These are phyloP conservation scores for Apiospora pterosperma DNA, from an alignment of 2,329 filamentous ascomycete genomes.

Conservation along the genomic window DNA sequence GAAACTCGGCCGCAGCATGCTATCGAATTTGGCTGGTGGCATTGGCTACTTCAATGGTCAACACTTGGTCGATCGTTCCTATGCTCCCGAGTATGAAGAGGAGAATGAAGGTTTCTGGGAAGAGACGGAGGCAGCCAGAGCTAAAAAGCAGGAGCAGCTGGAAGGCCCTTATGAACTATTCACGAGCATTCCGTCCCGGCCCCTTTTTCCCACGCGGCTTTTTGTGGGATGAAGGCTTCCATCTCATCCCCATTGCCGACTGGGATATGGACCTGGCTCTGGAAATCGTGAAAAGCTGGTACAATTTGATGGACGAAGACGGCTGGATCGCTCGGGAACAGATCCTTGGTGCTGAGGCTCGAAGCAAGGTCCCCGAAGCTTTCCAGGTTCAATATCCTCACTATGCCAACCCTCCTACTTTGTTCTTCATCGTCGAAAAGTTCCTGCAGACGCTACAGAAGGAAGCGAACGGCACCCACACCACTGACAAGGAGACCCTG, in stretches of 20 bases:
- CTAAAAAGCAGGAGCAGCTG: slow-evolving; percentile 61
- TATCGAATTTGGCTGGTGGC: slow-evolving; percentile 90
- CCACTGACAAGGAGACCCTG: slow-evolving; percentile 40
- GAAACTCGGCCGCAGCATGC: slow-evolving; percentile 81
- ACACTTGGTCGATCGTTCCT: slow-evolving; percentile 83
- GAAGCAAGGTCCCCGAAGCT: slow-evolving; percentile 89
- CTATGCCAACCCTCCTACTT: slow-evolving; percentile 93
- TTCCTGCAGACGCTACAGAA: slow-evolving; percentile 76
- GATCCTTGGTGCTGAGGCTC: slow-evolving; percentile 86
- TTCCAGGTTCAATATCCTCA: slow-evolving; percentile 97
- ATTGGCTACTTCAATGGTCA: slow-evolving; percentile 94
- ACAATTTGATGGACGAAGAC: slow-evolving; percentile 91
- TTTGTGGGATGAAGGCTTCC: slow-evolving; percentile 97
- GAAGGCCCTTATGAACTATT: slow-evolving; percentile 88
- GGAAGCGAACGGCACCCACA: slow-evolving; percentile 42
- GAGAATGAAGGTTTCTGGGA: slow-evolving; percentile 96
- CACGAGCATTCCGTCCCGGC: slow-evolving; percentile 84
- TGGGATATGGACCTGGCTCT: slow-evolving; percentile 88
- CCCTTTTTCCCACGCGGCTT: slow-evolving; percentile 97
- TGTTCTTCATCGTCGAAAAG: slow-evolving; percentile 83
- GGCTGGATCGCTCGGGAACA: slow-evolving; percentile 98
- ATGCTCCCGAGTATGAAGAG: slow-evolving; percentile 91
- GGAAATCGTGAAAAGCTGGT: slow-evolving; percentile 93
- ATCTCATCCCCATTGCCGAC: slow-evolving; percentile 84
- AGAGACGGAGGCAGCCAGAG: slow-evolving; percentile 77